Evolutionary conservation across 805 yeast species (phyloP).

Genomic region (Metschnikowia koreensis): DNA sequence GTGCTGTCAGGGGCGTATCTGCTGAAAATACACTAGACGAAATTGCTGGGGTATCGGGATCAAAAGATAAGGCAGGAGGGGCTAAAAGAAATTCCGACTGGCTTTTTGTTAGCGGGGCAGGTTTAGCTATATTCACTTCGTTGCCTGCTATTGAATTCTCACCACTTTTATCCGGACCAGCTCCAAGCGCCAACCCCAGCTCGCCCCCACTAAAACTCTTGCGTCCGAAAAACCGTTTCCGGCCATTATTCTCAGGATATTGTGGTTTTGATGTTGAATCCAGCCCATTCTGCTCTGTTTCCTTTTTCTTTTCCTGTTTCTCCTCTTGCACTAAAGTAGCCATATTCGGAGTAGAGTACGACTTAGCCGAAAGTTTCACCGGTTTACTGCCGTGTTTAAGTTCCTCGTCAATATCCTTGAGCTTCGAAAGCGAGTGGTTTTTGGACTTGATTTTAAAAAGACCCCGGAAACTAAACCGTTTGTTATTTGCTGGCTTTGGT

Average conservation of each 20-base stretch:
- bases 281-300: not conserved
- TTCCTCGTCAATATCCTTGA: slow-evolving; percentile 12
- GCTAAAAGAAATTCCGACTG: not conserved
- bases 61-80: not conserved
- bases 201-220: slow-evolving; percentile 1
- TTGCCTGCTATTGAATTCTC: not conserved
- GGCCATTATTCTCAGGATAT: not conserved
- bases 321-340: slow-evolving; percentile 7
- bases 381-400: slow-evolving; percentile 13
- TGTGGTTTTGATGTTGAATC: not conserved
- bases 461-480: slow-evolving; percentile 38
- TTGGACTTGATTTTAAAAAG: slow-evolving; percentile 39
- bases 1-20: slow-evolving; percentile 11
- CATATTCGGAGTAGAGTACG: slow-evolving; percentile 33
- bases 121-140: not conserved
- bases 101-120: not conserved
- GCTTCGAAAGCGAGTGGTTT: slow-evolving; percentile 22
- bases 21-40: slow-evolving; percentile 8
- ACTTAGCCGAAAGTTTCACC: slow-evolving; percentile 23
- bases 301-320: not conserved
- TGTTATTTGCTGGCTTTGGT: slow-evolving; percentile 17
- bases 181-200: not conserved
- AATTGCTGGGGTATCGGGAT: slow-evolving; percentile 1
- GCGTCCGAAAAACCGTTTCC: slow-evolving; percentile 1
- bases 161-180: not conserved